Evolutionary conservation across 2,329 filamentous ascomycete genomes (phyloP), one percentile per base, ranked within the genome.

Genomic region (Juglanconis oblonga): DNA sequence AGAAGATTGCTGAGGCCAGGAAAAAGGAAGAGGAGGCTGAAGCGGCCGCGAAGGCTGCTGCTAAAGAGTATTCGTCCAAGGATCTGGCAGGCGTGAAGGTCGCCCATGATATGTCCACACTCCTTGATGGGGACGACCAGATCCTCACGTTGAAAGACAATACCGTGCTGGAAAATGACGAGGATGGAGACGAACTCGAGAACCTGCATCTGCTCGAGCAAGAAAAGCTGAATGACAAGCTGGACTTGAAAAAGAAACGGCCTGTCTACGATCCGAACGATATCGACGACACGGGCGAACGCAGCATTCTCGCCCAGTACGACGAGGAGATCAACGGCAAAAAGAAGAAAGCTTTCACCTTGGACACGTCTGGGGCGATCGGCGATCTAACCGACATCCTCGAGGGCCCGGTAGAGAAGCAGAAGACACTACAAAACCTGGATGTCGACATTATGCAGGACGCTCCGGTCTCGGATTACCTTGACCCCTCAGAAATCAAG

Each of bases 261-360:
- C 88, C 89, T 0, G 87, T 87, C 1, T 99, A 99, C 73, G 91
- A 99, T 68, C 93, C 94, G 0, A 88, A 91, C 63, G 87, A 88
- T 59, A 79, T 88, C 38, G 88, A 89, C 49, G 82, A 87, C 33
- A 83, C 83, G 31, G 88, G 84, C 11, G 79, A 87, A 60, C 82
- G 82, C 17, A 83, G 83, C 5, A 87, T 99, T 31, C 77, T 99
- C 47, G 86, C 90, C 13, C 94, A 99, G 67, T 99, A 99, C 70
- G 95, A 98, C 68, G 95, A 98, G 65, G 94, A 97, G 70, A 96
- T 97, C 56, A 85, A 89, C 40, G 92, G 92, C 58, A 97, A 96
- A 76, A 95, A 96, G 77, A 79, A 83, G 58, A 97, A 96, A 72
- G n/a, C 58, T 14, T 99, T 99, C 68, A 97, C 91, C 0, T 79